phyloP scores from a whole-genome alignment of 257 asterid genomes.

The Handroanthus guayacan region DNA sequence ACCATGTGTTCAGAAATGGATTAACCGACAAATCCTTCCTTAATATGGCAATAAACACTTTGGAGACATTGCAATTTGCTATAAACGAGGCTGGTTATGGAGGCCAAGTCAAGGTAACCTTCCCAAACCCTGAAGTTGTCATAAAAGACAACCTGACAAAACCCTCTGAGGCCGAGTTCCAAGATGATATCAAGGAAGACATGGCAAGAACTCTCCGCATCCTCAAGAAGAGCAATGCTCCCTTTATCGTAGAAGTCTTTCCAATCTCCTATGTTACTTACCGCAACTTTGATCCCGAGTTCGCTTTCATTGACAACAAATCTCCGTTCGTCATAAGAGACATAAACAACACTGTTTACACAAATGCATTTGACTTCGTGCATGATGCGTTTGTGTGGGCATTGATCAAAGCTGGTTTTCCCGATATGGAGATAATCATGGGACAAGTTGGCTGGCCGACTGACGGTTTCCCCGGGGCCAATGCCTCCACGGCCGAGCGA shows the following conservation, averaged over 20 bases:
- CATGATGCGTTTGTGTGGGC: conserved; percentile 50
- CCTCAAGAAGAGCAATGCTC: conserved; percentile 16
- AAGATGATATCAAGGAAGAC: conserved; percentile 22
- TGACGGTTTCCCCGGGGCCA: conserved; percentile 47
- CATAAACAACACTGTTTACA: conserved; percentile 39
- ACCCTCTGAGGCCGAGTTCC: conserved; percentile 56
- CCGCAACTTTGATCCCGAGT: background rate
- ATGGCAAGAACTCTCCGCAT: background rate
- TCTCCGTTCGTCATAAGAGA: conserved; percentile 16
- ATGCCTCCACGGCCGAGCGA: conserved; percentile 35
- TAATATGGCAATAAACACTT: background rate
- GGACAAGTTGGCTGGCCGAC: conserved; percentile 61
- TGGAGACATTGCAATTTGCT: conserved; percentile 10
- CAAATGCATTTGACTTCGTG: conserved; percentile 39
- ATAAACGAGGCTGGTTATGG: conserved; percentile 16
- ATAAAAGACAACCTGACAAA: background rate
- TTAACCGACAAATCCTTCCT: accelerated
- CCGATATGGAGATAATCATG: conserved; percentile 22
- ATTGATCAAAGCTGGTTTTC: conserved; percentile 27
- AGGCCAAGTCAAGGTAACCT: conserved; percentile 20
- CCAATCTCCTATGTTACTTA: background rate
- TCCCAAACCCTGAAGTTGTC: background rate
- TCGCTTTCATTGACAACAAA: conserved; percentile 42
- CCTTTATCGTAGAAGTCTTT: conserved; percentile 15
- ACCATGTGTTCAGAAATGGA: background rate